These are phyloP conservation scores for Pyrenochaeta sp. DNA, from an alignment of 2,329 filamentous ascomycete genomes.

Conservation along the genomic window DNA sequence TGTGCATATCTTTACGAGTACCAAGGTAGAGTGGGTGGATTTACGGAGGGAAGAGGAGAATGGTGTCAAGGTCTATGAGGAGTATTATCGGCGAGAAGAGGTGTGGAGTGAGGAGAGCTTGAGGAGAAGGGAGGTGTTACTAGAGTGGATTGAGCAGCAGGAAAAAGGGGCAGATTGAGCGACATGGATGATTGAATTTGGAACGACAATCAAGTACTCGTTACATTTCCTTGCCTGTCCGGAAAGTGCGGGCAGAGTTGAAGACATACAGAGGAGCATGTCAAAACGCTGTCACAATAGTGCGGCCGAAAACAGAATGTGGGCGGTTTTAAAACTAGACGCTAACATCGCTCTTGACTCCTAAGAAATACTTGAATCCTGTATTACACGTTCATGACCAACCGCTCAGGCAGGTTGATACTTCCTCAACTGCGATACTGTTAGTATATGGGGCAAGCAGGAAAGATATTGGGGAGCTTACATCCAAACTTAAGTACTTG, in stretches of 20 bases:
- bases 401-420: constrained; percentile 24
- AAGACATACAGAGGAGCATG: too few relatives aligned
- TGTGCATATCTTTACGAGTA: constrained; percentile 53
- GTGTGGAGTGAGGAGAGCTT: constrained; percentile 8
- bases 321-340: too few relatives aligned
- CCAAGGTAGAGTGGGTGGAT: constrained; percentile 48
- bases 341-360: too few relatives aligned
- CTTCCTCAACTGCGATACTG: constrained; percentile 29
- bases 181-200: neutral
- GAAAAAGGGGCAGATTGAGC: neutral
- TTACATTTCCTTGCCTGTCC: too few relatives aligned
- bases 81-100: constrained; percentile 1
- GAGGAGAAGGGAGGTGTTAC: neutral
- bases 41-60: constrained; percentile 47
- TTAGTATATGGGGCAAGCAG: constrained; percentile 16
- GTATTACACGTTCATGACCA: neutral
- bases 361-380: too few relatives aligned
- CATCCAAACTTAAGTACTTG: constrained; percentile 90
- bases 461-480: constrained; percentile 62
- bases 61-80: neutral
- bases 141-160: constrained; percentile 1
- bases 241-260: too few relatives aligned
- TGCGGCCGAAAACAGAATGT: too few relatives aligned
- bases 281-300: too few relatives aligned
- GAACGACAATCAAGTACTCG: neutral